phyloP scores from a whole-genome alignment of 345 rosid species.

The Corchorus olitorius region DNA sequence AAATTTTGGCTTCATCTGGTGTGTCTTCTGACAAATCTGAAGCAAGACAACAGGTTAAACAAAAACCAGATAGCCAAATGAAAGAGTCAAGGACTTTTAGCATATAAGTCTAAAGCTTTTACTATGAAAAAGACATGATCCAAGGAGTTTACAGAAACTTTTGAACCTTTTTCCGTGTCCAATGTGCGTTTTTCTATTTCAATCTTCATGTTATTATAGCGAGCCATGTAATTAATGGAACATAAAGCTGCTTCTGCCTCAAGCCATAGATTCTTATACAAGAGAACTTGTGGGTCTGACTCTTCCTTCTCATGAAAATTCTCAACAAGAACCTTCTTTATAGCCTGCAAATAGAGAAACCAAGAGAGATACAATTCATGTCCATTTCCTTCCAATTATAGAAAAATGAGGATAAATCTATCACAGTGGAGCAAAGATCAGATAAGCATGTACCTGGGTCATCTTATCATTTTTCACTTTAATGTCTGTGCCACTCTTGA shows the following conservation, averaged over 20 bases:
- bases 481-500: conserved; percentile 28
- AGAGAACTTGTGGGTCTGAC: conserved; percentile 50
- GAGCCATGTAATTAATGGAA: conserved; percentile 63
- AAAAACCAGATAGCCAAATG: conserved; percentile 8
- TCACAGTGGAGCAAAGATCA: neutral
- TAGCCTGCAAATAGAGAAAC: conserved; percentile 54
- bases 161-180: conserved; percentile 43
- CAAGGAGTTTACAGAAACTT: neutral
- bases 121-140: conserved; percentile 5
- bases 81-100: neutral
- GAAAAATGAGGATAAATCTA: conserved; percentile 4
- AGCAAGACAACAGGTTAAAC: conserved; percentile 4
- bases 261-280: conserved; percentile 94
- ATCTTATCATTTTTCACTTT: conserved; percentile 48
- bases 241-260: conserved; percentile 92
- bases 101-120: neutral
- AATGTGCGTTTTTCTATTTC: conserved; percentile 51
- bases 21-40: conserved; percentile 25
- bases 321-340: conserved; percentile 65
- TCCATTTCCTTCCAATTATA: neutral
- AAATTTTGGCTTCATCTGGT: conserved; percentile 19
- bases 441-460: conserved; percentile 57
- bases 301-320: conserved; percentile 61
- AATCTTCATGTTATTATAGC: conserved; percentile 59
- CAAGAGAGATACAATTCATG: conserved; percentile 6